These are phyloP conservation scores for Volvox africanus DNA, from an alignment of 139 green algal genomes.

Conservation along the genomic window DNA sequence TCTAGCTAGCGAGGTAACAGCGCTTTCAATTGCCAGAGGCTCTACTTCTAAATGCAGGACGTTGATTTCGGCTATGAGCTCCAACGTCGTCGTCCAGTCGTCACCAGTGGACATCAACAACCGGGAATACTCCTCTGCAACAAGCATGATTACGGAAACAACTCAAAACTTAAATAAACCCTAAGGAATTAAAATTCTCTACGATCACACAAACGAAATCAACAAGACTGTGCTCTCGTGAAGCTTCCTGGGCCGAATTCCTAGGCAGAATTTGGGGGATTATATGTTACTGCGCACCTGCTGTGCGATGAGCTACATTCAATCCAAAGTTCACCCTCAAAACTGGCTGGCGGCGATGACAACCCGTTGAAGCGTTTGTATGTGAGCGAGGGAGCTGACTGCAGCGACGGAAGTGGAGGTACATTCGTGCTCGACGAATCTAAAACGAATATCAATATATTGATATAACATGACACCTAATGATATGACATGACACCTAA, in stretches of 20 bases:
- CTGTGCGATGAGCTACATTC: background rate
- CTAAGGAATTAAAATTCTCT: too few species aligned
- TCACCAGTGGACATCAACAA: background rate
- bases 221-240: background rate
- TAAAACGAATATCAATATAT: too few species aligned
- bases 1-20: background rate
- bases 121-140: conserved; percentile 16
- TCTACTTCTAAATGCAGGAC: background rate
- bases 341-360: background rate
- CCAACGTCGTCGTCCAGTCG: conserved; percentile 34
- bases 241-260: background rate
- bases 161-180: too few species aligned
- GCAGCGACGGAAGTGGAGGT: background rate
- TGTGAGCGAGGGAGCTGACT: background rate
- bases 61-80: conserved; percentile 40
- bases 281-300: background rate
- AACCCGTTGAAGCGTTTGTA: background rate
- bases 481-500: too few species aligned
- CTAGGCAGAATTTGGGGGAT: background rate
- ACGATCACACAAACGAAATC: too few species aligned
- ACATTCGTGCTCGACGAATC: background rate
- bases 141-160: too few species aligned
- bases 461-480: too few species aligned
- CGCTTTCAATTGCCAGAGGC: background rate
- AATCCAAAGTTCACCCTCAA: too few species aligned